These are phyloP conservation scores for Farysia itapuensis DNA, from an alignment of 1,284 basidiomycete genomes.

Conservation along the genomic window DNA sequence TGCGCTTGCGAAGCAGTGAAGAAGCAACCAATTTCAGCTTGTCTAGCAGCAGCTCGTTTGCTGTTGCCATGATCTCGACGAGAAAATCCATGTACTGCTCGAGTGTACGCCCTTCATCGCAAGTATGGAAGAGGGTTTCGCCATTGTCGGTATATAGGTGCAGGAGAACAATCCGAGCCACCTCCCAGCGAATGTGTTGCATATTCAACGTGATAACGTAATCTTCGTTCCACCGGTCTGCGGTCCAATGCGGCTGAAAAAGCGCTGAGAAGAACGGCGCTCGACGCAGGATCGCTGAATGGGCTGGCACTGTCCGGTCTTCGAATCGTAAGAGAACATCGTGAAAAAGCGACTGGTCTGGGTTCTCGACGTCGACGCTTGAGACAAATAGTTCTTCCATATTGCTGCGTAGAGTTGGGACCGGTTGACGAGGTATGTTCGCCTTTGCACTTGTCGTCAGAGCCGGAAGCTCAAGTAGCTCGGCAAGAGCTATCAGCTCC, in stretches of 20 bases:
- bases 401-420: conserved; percentile 64
- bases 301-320: conserved; percentile 71
- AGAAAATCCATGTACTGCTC: conserved; percentile 84
- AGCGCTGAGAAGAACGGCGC: conserved; percentile 85
- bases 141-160: conserved; percentile 80
- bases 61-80: conserved; percentile 81
- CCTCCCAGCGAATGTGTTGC: conserved; percentile 73
- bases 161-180: conserved; percentile 74
- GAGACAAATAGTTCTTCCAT: conserved; percentile 64
- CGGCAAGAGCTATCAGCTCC: conserved; percentile 65
- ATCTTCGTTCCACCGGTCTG: conserved; percentile 66
- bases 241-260: conserved; percentile 81
- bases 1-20: conserved; percentile 63
- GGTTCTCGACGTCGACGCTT: conserved; percentile 9
- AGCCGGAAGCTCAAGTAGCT: conserved; percentile 64
- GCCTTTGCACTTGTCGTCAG: conserved; percentile 60
- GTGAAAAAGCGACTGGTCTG: conserved; percentile 54
- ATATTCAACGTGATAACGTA: conserved; percentile 70
- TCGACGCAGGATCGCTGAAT: conserved; percentile 77
- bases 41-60: conserved; percentile 85
- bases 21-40: conserved; percentile 83
- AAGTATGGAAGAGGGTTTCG: conserved; percentile 68
- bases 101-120: conserved; percentile 61
- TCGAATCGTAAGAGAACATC: conserved; percentile 77
- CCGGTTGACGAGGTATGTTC: conserved; percentile 60